Conservation (phyloP, 2,329 filamentous ascomycete genomes). For the Trichophyton benhamiae region DNA sequence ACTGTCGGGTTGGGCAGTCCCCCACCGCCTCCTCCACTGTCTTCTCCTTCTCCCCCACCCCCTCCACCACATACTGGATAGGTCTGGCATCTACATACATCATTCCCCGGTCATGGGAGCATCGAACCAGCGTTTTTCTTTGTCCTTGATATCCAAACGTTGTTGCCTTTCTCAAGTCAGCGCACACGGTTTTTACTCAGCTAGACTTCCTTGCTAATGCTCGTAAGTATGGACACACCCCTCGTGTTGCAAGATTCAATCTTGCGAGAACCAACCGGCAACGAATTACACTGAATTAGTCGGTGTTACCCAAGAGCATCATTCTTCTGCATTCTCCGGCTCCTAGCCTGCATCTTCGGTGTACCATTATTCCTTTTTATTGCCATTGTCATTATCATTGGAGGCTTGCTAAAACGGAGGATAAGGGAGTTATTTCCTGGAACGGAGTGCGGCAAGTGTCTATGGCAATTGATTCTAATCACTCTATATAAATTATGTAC, state of each 20-base stretch:
- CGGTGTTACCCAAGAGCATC: background rate
- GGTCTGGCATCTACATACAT: background rate
- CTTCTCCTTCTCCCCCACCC: slow-evolving; percentile 14
- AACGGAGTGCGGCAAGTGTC: background rate
- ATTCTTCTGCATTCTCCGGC: background rate
- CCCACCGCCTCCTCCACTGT: slow-evolving; percentile 10
- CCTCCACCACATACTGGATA: background rate
- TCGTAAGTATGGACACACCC: background rate
- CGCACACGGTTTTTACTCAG: background rate
- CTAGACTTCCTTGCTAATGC: background rate
- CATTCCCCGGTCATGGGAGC: too few relatives aligned
- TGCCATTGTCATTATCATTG: background rate
- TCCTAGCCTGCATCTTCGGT: background rate
- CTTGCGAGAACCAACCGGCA: background rate
- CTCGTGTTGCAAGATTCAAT: background rate
- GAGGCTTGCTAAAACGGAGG: too few relatives aligned
- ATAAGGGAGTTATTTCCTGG: background rate
- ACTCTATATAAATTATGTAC: background rate
- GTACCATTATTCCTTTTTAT: background rate
- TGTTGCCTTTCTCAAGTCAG: background rate
- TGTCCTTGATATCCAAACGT: background rate
- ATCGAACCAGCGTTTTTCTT: background rate
- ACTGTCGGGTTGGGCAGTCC: slow-evolving; percentile 16
- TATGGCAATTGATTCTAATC: background rate
- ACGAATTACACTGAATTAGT: background rate